phyloP scores from a whole-genome alignment of 331 rosid genomes.

The Pyracantha coccinea region DNA sequence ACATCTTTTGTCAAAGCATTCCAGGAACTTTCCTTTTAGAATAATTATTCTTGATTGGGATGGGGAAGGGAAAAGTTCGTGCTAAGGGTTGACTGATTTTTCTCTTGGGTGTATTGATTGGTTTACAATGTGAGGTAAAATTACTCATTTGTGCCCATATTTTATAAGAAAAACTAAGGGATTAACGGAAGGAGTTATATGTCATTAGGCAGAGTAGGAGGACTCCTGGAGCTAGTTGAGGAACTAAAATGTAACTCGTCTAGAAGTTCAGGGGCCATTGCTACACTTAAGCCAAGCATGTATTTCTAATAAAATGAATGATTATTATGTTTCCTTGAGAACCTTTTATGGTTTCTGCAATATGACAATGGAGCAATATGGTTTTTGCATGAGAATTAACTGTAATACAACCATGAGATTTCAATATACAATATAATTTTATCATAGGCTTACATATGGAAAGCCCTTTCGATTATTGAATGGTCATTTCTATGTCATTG shows the following conservation, averaged over 20 bases:
- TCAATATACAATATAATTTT: no score
- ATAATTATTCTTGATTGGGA: neutral
- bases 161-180: no score
- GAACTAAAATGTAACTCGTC: no score
- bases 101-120: no score
- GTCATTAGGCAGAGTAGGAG: no score
- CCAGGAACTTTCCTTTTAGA: neutral
- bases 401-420: neutral
- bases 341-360: neutral
- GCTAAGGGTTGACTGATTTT: neutral
- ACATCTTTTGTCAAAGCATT: neutral
- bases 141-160: no score
- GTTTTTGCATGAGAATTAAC: neutral
- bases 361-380: neutral
- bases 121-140: no score
- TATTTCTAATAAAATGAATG: neutral
- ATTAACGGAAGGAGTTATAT: no score
- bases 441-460: no score
- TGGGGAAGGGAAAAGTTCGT: neutral
- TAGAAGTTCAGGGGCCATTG: no score
- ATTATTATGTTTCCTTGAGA: neutral
- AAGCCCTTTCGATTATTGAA: neutral
- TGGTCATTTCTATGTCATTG: neutral
- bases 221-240: no score
- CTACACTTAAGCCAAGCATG: neutral